phyloP scores from a whole-genome alignment of 768 basidiomycete species.

The Lactifluus rugatus region DNA sequence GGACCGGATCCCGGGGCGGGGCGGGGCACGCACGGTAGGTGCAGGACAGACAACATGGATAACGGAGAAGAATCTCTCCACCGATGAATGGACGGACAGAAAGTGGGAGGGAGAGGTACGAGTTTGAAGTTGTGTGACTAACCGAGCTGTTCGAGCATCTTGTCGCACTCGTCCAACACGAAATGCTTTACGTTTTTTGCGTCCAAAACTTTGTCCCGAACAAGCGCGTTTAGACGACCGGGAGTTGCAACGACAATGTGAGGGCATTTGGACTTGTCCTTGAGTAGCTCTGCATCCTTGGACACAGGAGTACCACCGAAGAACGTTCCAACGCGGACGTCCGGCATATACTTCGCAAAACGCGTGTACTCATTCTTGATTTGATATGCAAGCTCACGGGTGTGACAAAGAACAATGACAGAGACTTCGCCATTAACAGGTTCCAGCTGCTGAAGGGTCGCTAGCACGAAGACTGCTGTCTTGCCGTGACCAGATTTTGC shows the following conservation, averaged over 20 bases:
- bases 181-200: slow-evolving; percentile 98
- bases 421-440: slow-evolving; percentile 97
- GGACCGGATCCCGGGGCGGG: slow-evolving; percentile 20
- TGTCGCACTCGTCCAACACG: slow-evolving; percentile 99
- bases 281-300: slow-evolving; percentile 88
- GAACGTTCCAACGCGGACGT: slow-evolving; percentile 94
- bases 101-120: slow-evolving; percentile 31
- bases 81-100: slow-evolving; percentile 21
- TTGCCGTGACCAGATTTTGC: slow-evolving; percentile 99
- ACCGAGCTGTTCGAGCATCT: slow-evolving; percentile 99
- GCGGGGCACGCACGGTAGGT: slow-evolving; percentile 16
- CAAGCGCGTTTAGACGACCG: slow-evolving; percentile 91
- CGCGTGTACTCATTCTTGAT: slow-evolving; percentile 99
- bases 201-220: slow-evolving; percentile 90
- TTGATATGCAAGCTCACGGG: slow-evolving; percentile 97
- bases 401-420: slow-evolving; percentile 97
- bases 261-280: slow-evolving; percentile 94
- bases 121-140: slow-evolving; percentile 85
- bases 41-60: slow-evolving; percentile 35
- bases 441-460: slow-evolving; percentile 95
- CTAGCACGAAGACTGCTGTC: slow-evolving; percentile 97
- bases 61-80: slow-evolving; percentile 37
- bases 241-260: slow-evolving; percentile 99
- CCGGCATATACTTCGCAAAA: slow-evolving; percentile 99
- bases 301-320: slow-evolving; percentile 93